Evolutionary conservation across 2,329 filamentous ascomycete genomes (phyloP).

Genomic region (Neoascochyta sp.): DNA sequence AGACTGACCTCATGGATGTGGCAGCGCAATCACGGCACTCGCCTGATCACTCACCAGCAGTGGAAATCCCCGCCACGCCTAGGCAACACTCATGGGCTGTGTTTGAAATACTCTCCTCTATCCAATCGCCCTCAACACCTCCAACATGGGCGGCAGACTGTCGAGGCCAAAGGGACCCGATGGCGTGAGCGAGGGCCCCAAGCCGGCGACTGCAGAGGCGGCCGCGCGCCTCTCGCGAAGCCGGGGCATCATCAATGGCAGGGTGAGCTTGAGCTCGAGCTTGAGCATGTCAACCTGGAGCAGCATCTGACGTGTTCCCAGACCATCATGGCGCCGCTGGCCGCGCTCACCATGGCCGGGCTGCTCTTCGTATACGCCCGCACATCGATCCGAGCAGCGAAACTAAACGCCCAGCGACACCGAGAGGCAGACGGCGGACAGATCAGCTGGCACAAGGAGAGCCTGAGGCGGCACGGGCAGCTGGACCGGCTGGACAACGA

Average conservation of each 20-base stretch:
- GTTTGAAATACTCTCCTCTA: no score
- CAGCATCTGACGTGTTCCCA: conserved; percentile 23
- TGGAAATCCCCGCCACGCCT: no score
- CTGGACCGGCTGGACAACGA: conserved; percentile 44
- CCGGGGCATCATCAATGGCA: conserved; percentile 36
- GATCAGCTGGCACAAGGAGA: conserved; percentile 55
- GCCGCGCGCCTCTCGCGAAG: conserved; percentile 27
- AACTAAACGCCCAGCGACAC: conserved; percentile 59
- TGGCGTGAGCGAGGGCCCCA: conserved; percentile 43
- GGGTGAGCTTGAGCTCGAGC: conserved; percentile 16
- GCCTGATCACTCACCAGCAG: conserved; percentile 6
- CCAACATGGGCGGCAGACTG: conserved; percentile 46
- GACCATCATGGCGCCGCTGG: conserved; percentile 58
- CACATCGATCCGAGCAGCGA: conserved; percentile 63
- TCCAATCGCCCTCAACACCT: no score
- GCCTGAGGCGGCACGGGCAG: conserved; percentile 51
- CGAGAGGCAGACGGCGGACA: conserved; percentile 56
- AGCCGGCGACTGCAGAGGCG: conserved; percentile 32
- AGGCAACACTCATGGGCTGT: no score
- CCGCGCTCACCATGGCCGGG: conserved; percentile 60
- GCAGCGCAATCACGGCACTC: conserved; percentile 8
- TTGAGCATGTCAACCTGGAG: neutral
- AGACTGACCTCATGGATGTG: conserved; percentile 24
- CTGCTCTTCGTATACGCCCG: conserved; percentile 60
- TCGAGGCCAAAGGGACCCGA: conserved; percentile 44